Conservation (phyloP, 306 rosid species). For the Corylus avellana region DNA sequence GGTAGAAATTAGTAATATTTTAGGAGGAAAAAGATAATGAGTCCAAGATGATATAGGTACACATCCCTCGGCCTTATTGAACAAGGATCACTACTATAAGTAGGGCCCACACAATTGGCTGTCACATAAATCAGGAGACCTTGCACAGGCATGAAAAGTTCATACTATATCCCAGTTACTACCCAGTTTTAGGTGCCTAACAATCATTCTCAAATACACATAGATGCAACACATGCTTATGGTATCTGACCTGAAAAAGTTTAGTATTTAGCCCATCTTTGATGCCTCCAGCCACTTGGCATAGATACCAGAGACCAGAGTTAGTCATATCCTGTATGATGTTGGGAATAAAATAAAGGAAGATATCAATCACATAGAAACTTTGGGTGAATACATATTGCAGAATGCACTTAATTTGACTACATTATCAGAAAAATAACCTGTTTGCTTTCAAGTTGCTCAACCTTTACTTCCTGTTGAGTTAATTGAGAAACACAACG, state of each 20-base stretch:
- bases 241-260: conserved; percentile 35
- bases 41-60: neutral
- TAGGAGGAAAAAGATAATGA: neutral
- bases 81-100: neutral
- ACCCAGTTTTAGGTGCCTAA: neutral
- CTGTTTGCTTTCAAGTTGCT: conserved; percentile 55
- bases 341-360: neutral
- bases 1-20: neutral
- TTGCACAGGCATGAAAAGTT: neutral
- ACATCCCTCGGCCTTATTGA: neutral
- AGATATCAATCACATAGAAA: neutral
- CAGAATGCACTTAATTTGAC: neutral
- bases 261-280: conserved; percentile 35
- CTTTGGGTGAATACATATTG: neutral
- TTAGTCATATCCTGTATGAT: conserved; percentile 43
- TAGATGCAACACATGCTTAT: neutral
- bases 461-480: conserved; percentile 50
- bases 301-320: conserved; percentile 54
- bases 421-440: conserved; percentile 25
- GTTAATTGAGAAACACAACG: conserved; percentile 12
- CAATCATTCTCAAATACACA: neutral
- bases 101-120: neutral
- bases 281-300: conserved; percentile 45
- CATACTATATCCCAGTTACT: conserved; percentile 1
- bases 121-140: neutral